phyloP scores from a whole-genome alignment of 257 asterid genomes.

The Ocimum tenuiflorum region DNA sequence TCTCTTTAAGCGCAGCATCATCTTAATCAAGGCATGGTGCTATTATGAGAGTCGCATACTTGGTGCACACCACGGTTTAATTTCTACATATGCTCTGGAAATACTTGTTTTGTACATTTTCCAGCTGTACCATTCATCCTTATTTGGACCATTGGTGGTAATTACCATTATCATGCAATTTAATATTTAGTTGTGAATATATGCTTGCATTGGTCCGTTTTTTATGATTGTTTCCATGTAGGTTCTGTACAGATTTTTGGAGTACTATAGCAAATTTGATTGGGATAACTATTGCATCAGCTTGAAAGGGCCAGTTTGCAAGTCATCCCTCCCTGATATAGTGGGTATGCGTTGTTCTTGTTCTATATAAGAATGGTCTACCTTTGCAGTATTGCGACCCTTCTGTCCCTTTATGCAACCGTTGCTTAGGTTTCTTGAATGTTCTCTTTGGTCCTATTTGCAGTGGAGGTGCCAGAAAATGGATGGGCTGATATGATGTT shows the following conservation, averaged over 20 bases:
- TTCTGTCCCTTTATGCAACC: not conserved
- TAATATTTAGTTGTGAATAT: constrained; percentile 3
- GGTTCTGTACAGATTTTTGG: constrained; percentile 70
- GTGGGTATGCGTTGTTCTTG: constrained; percentile 42
- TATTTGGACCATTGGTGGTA: constrained; percentile 51
- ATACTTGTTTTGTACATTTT: constrained; percentile 38
- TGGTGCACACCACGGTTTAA: constrained; percentile 79
- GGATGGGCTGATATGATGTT: constrained; percentile 38
- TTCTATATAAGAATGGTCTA: not conserved
- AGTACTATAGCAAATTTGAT: constrained; percentile 66
- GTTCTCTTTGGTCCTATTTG: not conserved
- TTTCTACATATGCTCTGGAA: constrained; percentile 52
- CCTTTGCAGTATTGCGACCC: not conserved
- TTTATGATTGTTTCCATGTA: constrained; percentile 15
- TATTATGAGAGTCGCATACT: constrained; percentile 79
- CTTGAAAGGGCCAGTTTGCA: constrained; percentile 61
- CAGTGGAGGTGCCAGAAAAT: constrained; percentile 50
- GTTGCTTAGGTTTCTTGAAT: constrained; percentile 5
- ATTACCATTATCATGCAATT: constrained; percentile 12
- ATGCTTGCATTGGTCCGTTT: constrained; percentile 8
- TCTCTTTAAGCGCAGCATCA: constrained; percentile 71
- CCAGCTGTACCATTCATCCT: constrained; percentile 32
- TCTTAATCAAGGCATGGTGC: constrained; percentile 74
- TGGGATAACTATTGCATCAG: constrained; percentile 76
- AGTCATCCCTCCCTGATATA: constrained; percentile 50